Percentiles rank a stretch among this genome's conserved stretches.
Conservation (phyloP, 495 filamentous ascomycete genomes). For the Cairneyella variabilis region DNA sequence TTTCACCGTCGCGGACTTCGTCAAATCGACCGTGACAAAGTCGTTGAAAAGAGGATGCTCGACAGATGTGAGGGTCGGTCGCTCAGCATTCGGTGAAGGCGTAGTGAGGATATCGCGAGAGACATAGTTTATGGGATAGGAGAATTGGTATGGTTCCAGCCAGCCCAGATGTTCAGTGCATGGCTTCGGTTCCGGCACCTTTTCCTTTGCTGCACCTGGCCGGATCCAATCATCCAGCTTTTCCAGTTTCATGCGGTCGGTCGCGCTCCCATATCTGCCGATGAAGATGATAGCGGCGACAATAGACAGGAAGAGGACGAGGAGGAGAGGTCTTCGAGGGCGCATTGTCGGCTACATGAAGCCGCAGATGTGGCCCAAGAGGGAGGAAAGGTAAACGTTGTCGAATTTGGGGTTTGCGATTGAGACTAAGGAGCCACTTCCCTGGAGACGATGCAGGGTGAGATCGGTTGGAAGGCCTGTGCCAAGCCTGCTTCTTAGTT, state of each 20-base stretch:
- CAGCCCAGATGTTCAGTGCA: constrained; percentile 22
- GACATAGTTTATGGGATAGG: constrained; percentile 22
- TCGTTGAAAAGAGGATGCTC: constrained; percentile 23
- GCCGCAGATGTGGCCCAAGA: no score
- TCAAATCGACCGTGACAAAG: constrained; percentile 11
- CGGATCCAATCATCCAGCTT: constrained; percentile 4
- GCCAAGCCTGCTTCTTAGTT: no score
- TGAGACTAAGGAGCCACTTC: no score
- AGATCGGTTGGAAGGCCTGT: no score
- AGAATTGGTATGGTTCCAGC: constrained; percentile 24
- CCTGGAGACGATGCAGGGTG: no score
- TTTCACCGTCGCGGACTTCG: constrained; percentile 8
- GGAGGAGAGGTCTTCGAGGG: constrained; percentile 13
- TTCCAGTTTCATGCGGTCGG: neutral
- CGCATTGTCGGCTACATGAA: constrained; percentile 22
- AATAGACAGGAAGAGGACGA: constrained; percentile 12
- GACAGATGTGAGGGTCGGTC: constrained; percentile 20
- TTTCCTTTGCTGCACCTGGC: neutral
- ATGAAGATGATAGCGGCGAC: constrained; percentile 13
- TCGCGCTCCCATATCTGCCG: neutral
- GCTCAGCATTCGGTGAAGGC: neutral
- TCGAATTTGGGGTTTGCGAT: no score
- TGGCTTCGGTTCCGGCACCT: neutral
- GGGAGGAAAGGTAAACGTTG: no score
- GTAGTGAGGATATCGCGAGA: constrained; percentile 21